Evolutionary conservation across 305 asterid genomes (phyloP).

Genomic region (Lippia alba): DNA sequence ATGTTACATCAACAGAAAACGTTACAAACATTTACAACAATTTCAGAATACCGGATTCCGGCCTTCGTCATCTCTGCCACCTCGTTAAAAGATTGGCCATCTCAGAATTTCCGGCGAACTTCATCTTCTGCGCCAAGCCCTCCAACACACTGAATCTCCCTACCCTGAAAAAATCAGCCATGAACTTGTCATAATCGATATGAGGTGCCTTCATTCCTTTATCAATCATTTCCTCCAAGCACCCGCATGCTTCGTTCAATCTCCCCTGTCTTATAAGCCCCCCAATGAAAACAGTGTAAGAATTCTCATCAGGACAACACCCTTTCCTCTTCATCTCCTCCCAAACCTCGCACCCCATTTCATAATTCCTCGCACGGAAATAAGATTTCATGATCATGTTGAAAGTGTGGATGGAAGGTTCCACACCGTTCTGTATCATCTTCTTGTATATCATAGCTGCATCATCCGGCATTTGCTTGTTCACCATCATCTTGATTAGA

Average conservation of each 20-base stretch:
- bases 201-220: conserved; percentile 89
- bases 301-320: conserved; percentile 85
- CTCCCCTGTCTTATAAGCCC: conserved; percentile 80
- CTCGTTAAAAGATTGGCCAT: conserved; percentile 56
- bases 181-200: conserved; percentile 64
- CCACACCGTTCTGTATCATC: conserved; percentile 60
- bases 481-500: conserved; percentile 78
- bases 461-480: conserved; percentile 69
- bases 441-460: conserved; percentile 77
- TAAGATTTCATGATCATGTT: conserved; percentile 86
- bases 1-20: background rate
- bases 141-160: conserved; percentile 56
- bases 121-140: conserved; percentile 63
- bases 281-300: conserved; percentile 67
- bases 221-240: conserved; percentile 77
- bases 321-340: conserved; percentile 88
- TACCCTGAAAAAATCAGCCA: conserved; percentile 56
- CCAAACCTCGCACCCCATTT: conserved; percentile 79
- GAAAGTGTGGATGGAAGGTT: conserved; percentile 78
- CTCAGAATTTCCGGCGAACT: conserved; percentile 62
- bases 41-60: conserved; percentile 11
- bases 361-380: conserved; percentile 58
- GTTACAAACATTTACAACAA: conserved; percentile 22
- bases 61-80: conserved; percentile 58
- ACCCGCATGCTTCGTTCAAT: conserved; percentile 63